Percentiles rank a stretch among this genome's conserved stretches.
These are phyloP conservation scores for Vitis riparia DNA, from an alignment of 164 flowering plant species.

Conservation along the genomic window DNA sequence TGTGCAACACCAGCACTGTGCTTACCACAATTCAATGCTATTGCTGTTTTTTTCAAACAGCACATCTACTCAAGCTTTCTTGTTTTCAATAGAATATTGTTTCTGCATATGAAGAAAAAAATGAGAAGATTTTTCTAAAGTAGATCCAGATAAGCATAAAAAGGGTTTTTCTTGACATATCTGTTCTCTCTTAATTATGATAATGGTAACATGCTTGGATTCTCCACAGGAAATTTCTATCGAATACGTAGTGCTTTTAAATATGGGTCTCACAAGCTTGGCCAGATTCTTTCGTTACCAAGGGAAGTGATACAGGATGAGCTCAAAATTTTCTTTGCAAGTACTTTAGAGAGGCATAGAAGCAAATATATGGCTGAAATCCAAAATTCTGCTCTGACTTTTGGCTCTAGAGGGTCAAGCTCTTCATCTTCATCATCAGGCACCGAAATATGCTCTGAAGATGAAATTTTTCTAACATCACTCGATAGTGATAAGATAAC, in stretches of 20 bases:
- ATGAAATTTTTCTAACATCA: conserved; percentile 8
- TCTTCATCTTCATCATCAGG: conserved; percentile 11
- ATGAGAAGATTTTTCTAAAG: too few relatives aligned
- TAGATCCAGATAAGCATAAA: too few relatives aligned
- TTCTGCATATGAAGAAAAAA: too few relatives aligned
- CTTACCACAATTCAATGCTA: too few relatives aligned
- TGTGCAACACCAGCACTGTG: too few relatives aligned
- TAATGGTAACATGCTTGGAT: neutral
- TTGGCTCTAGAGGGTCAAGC: conserved; percentile 18
- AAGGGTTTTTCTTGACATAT: neutral
- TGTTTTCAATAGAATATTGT: too few relatives aligned
- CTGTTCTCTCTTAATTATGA: neutral
- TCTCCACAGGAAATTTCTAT: conserved; percentile 55
- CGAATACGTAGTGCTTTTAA: conserved; percentile 78
- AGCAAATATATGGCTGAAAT: conserved; percentile 30
- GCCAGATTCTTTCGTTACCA: conserved; percentile 48
- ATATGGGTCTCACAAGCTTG: conserved; percentile 76
- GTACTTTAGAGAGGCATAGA: conserved; percentile 50
- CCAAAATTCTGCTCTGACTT: conserved; percentile 16
- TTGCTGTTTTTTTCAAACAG: too few relatives aligned
- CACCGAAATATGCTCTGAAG: conserved; percentile 19
- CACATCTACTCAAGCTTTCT: too few relatives aligned
- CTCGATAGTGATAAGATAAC: neutral
- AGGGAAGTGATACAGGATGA: conserved; percentile 36
- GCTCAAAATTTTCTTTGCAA: conserved; percentile 47